Percentiles rank a stretch among this genome's conserved stretches.
These are phyloP conservation scores for Phytophthora pluvialis DNA, from an alignment of 352 stramenopile genomes.

Conservation along the genomic window DNA sequence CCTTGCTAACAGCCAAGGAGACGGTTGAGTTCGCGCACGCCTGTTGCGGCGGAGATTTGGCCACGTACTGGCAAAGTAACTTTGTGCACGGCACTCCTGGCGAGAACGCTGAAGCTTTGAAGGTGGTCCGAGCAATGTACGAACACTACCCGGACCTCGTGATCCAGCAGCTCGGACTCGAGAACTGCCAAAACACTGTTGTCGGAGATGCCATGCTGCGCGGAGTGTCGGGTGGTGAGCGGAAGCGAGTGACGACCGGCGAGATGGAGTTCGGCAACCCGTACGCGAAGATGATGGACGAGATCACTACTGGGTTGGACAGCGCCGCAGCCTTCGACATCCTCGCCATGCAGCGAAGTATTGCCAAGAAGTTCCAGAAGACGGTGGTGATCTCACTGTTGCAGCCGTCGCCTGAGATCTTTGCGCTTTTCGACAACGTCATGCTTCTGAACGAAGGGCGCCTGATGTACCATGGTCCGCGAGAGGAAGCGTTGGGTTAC, in stretches of 20 bases:
- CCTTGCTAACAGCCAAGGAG: not conserved
- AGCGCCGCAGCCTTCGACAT: constrained; percentile 22
- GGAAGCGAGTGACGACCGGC: not conserved
- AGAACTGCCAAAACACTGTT: not conserved
- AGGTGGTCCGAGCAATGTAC: not conserved
- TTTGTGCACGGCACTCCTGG: not conserved
- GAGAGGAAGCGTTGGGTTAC: constrained; percentile 4
- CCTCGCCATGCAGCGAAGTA: constrained; percentile 18
- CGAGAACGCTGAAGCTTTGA: not conserved
- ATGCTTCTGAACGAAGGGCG: constrained; percentile 21
- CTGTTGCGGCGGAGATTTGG: not conserved
- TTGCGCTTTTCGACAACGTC: constrained; percentile 31
- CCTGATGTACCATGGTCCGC: constrained; percentile 20
- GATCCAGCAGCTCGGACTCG: not conserved
- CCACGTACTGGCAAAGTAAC: not conserved
- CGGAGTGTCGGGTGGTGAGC: not conserved
- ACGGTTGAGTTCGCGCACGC: not conserved
- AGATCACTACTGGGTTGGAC: not conserved
- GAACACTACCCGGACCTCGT: not conserved
- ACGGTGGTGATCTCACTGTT: constrained; percentile 28
- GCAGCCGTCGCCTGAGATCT: constrained; percentile 30
- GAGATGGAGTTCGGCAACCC: not conserved
- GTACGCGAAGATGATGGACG: too few species aligned
- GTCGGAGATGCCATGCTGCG: not conserved
- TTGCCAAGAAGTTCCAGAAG: constrained; percentile 34